phyloP scores from a whole-genome alignment of 2,329 filamentous ascomycete genomes.

The Harringtonia aguacate region DNA sequence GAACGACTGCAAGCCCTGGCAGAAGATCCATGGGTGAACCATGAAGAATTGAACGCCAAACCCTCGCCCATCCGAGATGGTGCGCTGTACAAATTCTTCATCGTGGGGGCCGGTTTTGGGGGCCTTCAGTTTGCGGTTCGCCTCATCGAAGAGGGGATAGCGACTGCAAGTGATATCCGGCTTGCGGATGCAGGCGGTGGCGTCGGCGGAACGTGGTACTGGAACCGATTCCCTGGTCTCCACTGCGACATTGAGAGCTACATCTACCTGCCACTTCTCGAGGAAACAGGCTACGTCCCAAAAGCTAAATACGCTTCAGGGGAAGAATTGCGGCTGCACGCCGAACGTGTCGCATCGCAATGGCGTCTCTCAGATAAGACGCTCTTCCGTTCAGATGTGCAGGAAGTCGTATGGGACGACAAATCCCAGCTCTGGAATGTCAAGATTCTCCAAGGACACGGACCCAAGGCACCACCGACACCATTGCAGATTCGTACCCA shows the following conservation, averaged over 20 bases:
- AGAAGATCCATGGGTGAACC: slow-evolving; percentile 25
- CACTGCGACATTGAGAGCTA: slow-evolving; percentile 50
- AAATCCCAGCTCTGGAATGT: slow-evolving; percentile 14
- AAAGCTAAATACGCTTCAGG: slow-evolving; percentile 28
- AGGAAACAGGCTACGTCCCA: slow-evolving; percentile 50
- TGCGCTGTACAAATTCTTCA: slow-evolving; percentile 17
- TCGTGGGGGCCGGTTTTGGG: slow-evolving; percentile 25
- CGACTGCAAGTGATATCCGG: slow-evolving; percentile 23
- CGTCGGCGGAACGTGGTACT: slow-evolving; percentile 41
- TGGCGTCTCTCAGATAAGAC: slow-evolving; percentile 31
- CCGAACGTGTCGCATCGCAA: slow-evolving; percentile 29
- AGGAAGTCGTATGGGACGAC: slow-evolving; percentile 29
- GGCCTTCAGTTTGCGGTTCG: slow-evolving; percentile 22
- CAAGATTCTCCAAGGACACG: slow-evolving; percentile 11
- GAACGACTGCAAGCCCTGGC: slow-evolving; percentile 14
- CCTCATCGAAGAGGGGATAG: slow-evolving; percentile 23
- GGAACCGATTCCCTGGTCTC: slow-evolving; percentile 38
- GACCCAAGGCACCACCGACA: slow-evolving; percentile 13
- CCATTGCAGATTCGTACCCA: slow-evolving; percentile 22
- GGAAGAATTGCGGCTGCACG: slow-evolving; percentile 31
- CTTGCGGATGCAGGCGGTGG: slow-evolving; percentile 31
- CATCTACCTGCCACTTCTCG: slow-evolving; percentile 48
- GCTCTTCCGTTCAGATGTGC: slow-evolving; percentile 34
- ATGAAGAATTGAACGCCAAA: slow-evolving; percentile 18
- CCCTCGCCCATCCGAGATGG: slow-evolving; percentile 15